A percentile compares a stretch with the other conserved stretches of the same genome.
phyloP scores from a whole-genome alignment of 805 yeast species.

The Wickerhamomyces xylosicus region DNA sequence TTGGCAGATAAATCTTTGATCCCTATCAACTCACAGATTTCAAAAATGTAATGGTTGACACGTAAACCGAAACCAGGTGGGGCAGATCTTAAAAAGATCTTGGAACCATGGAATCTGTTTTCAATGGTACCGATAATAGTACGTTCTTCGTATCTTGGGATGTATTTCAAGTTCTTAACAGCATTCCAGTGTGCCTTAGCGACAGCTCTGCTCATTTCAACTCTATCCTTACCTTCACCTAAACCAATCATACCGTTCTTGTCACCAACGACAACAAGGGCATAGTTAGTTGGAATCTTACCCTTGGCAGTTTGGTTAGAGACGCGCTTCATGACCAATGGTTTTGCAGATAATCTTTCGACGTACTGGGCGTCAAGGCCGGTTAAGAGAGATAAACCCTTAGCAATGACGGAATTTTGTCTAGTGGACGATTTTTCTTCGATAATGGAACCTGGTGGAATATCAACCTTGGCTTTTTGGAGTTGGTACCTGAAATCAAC shows the following conservation, averaged over 20 bases:
- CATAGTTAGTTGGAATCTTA: slow-evolving; percentile 72
- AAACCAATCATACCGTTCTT: slow-evolving; percentile 88
- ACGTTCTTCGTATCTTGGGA: slow-evolving; percentile 85
- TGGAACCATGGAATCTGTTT: slow-evolving; percentile 79
- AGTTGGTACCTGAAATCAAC: slow-evolving; percentile 40
- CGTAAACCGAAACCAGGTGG: slow-evolving; percentile 92
- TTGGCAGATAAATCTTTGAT: slow-evolving; percentile 89
- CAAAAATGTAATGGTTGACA: slow-evolving; percentile 83
- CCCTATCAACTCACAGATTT: slow-evolving; percentile 88
- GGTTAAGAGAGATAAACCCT: slow-evolving; percentile 49
- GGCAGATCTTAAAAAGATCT: slow-evolving; percentile 71
- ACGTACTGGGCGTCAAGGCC: slow-evolving; percentile 58
- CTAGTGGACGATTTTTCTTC: slow-evolving; percentile 16
- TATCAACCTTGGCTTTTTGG: slow-evolving; percentile 45
- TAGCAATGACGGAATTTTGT: slow-evolving; percentile 26
- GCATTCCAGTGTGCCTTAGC: slow-evolving; percentile 91
- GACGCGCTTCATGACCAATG: slow-evolving; percentile 67
- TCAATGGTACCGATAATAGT: slow-evolving; percentile 81
- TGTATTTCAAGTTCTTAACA: slow-evolving; percentile 66
- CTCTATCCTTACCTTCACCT: slow-evolving; percentile 89
- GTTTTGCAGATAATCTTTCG: slow-evolving; percentile 49
- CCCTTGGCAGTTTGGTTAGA: slow-evolving; percentile 91
- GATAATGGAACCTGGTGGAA: slow-evolving; percentile 37
- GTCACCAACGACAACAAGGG: slow-evolving; percentile 86
- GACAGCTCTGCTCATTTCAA: slow-evolving; percentile 64